phyloP scores from a whole-genome alignment of 129 eudicot genomes.

The Calendula officinalis region DNA sequence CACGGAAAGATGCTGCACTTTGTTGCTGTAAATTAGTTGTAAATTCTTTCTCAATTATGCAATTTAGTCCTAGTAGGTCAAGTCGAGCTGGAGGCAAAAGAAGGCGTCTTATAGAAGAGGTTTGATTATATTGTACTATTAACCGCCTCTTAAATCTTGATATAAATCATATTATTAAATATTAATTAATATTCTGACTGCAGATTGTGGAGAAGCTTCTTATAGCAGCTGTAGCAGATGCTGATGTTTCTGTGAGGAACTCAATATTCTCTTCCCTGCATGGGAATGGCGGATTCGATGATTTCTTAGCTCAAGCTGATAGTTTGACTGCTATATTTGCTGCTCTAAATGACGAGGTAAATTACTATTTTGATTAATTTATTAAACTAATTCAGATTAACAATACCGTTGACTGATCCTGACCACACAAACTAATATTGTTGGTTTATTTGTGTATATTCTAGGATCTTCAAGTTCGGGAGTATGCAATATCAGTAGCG shows the following conservation, averaged over 20 bases:
- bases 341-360: constrained; percentile 95
- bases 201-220: constrained; percentile 96
- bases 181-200: constrained; percentile 19
- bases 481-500: constrained; percentile 87
- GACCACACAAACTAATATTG: constrained; percentile 9
- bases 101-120: constrained; percentile 89
- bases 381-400: constrained; percentile 10
- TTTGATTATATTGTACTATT: constrained; percentile 27
- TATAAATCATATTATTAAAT: constrained; percentile 5
- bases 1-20: constrained; percentile 94
- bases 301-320: constrained; percentile 91
- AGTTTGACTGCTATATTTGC: constrained; percentile 94
- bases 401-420: constrained; percentile 5
- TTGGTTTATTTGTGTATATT: constrained; percentile 19
- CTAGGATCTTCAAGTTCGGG: constrained; percentile 92
- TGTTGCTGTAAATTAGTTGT: constrained; percentile 88
- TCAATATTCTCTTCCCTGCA: constrained; percentile 78
- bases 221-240: constrained; percentile 91
- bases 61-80: constrained; percentile 63
- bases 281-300: constrained; percentile 77
- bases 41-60: constrained; percentile 56
- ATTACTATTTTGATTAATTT: not conserved
- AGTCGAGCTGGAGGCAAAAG: constrained; percentile 85
- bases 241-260: constrained; percentile 84
- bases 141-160: not conserved